phyloP scores from a whole-genome alignment of 2,329 filamentous ascomycete species.

The Ceratocystiopsis sp. region DNA sequence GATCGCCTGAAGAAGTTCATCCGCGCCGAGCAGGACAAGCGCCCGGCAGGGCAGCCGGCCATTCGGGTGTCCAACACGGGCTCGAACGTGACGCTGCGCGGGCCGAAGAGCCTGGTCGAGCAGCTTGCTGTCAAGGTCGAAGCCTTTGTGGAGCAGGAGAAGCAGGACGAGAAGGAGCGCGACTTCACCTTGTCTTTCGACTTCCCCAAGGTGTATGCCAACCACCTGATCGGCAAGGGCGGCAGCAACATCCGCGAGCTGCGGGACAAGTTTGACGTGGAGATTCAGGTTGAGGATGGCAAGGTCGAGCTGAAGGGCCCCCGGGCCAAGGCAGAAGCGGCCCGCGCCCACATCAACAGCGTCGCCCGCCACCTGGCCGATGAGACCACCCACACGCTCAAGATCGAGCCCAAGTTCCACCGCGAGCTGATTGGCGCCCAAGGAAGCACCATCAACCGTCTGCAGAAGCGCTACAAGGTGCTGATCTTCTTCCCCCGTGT shows the following conservation, averaged over 20 bases:
- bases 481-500: constrained; percentile 81
- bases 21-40: constrained; percentile 43
- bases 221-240: constrained; percentile 58
- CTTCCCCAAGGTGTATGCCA: constrained; percentile 88
- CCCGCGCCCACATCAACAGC: constrained; percentile 63
- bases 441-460: constrained; percentile 74
- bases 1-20: constrained; percentile 47
- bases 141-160: constrained; percentile 71
- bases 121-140: constrained; percentile 55
- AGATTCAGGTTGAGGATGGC: constrained; percentile 81
- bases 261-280: constrained; percentile 49
- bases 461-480: constrained; percentile 86
- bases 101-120: constrained; percentile 56
- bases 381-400: constrained; percentile 71
- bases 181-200: constrained; percentile 76
- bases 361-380: constrained; percentile 76
- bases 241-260: constrained; percentile 50
- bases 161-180: constrained; percentile 84
- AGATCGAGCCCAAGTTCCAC: constrained; percentile 88
- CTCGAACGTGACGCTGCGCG: constrained; percentile 54
- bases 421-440: constrained; percentile 81
- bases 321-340: constrained; percentile 80
- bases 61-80: constrained; percentile 41
- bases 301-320: constrained; percentile 93
- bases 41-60: constrained; percentile 39